A percentile compares a stretch with the other conserved stretches of the same genome.
These are phyloP conservation scores for Hypericum androsaemum DNA, from an alignment of 345 rosid species.

Conservation along the genomic window DNA sequence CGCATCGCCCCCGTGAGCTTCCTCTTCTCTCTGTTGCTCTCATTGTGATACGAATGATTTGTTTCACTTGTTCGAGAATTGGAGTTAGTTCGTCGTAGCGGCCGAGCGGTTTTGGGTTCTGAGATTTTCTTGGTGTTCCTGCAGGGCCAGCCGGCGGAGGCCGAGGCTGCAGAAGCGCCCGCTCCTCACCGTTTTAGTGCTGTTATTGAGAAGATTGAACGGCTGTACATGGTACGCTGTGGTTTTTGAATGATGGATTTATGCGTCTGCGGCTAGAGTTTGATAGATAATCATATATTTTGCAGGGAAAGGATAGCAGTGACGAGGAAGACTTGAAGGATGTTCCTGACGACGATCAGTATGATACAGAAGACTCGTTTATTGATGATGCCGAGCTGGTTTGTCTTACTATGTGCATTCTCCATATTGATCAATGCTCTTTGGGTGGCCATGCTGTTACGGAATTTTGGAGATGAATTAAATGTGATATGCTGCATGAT, in stretches of 20 bases:
- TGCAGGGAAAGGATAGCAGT: slow-evolving; percentile 88
- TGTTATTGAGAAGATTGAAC: slow-evolving; percentile 93
- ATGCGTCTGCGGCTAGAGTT: no score
- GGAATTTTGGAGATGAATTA: no score
- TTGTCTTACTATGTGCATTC: slow-evolving; percentile 11
- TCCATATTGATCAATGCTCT: no score
- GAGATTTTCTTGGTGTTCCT: background rate
- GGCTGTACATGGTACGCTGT: slow-evolving; percentile 67
- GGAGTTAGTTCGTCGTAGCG: no score
- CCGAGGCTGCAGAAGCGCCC: slow-evolving; percentile 45
- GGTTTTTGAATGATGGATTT: no score
- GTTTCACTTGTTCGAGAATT: no score
- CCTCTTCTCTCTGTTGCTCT: background rate
- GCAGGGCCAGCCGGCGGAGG: slow-evolving; percentile 43
- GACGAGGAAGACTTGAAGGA: slow-evolving; percentile 84
- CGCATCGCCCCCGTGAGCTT: slow-evolving; percentile 41
- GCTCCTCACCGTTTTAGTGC: slow-evolving; percentile 68
- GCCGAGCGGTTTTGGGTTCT: no score
- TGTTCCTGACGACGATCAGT: slow-evolving; percentile 82
- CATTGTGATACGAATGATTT: no score
- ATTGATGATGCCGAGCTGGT: slow-evolving; percentile 95
- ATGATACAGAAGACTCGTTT: slow-evolving; percentile 94
- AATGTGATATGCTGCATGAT: no score
- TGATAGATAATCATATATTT: slow-evolving; percentile 7
- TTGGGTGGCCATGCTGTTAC: no score